Evolutionary conservation across 1,284 basidiomycete genomes (phyloP), one percentile per base, ranked within the genome.

Genomic region (Rhodotorula glutinis): DNA sequence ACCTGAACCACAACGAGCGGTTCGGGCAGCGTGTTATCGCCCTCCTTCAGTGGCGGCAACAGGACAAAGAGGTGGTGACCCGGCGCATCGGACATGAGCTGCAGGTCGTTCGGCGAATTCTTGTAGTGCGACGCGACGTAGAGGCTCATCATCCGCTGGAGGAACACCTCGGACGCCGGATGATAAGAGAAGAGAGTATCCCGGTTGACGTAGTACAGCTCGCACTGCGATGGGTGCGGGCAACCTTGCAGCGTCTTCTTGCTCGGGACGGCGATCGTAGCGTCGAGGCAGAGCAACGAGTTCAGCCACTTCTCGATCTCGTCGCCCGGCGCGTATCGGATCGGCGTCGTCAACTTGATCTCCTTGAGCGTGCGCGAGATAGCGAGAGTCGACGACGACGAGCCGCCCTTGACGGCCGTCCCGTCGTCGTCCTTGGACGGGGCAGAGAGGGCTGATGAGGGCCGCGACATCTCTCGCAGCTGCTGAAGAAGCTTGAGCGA

Each of bases 41-140:
- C 89, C 65, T 92, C 90, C 75, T 88, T 87, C 54, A 96, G 82
- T 0, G 93, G 96, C 0, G 94, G 93, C 1, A 98, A 82, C 0
- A 99, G 85, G 3, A 99, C 96, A 74, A 98, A 99, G 17, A 98
- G 85, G 75, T 95, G 91, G 77, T 98, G 95, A 0, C 92, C 93
- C 0, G 96, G 96, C 0, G 96, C 96, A 76, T 98, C 96, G 13
- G 90, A 92, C 79, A 98, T 86, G 62, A 99, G 85, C 78, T 98
- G 95, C 53, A 99, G 83, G 78, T 98, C 96, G 78, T 99, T 98
- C 27, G 96, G 96, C 77, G 94, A 91, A 80, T 98, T 99, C 80
- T 99, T 99, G 83, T 99, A 99, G 79, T 99, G 96, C 58, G 88
- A 89, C 1, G 95, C 91, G 60, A 98, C 94, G 79, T 97, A 98